These are phyloP conservation scores for Eimeria necatrix DNA, from an alignment of 169 alveolate genomes.

Conservation along the genomic window DNA sequence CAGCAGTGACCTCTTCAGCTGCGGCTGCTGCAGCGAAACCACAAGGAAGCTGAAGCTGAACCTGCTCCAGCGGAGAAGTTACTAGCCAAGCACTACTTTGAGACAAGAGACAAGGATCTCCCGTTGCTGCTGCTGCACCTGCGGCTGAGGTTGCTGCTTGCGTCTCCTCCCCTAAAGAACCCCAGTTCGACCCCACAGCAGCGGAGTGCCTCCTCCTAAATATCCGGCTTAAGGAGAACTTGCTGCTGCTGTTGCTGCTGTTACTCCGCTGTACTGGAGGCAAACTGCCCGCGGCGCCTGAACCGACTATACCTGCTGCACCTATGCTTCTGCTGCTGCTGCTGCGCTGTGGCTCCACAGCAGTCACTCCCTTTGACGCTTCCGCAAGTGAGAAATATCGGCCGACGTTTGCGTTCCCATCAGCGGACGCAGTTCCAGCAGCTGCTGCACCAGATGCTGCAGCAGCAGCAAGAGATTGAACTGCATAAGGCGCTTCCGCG, in stretches of 20 bases:
- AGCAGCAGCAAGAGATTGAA: not conserved
- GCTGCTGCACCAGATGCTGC: not conserved
- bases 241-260: constrained; percentile 45
- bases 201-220: constrained; percentile 12
- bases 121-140: constrained; percentile 31
- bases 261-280: not conserved
- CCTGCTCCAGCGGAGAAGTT: not conserved
- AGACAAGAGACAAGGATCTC: not conserved
- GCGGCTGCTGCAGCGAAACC: constrained; percentile 23
- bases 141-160: not conserved
- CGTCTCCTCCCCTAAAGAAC: not conserved
- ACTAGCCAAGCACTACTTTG: not conserved
- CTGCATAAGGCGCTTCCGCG: not conserved
- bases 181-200: not conserved
- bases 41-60: not conserved
- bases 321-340: constrained; percentile 25
- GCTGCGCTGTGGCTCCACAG: not conserved
- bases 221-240: not conserved
- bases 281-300: not conserved
- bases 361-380: not conserved
- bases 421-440: constrained; percentile 3
- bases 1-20: not conserved
- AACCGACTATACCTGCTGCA: not conserved
- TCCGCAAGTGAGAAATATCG: not conserved
- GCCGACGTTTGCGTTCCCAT: not conserved